These are phyloP conservation scores for Rosa hybrid DNA, from an alignment of 331 rosid species.

Conservation along the genomic window DNA sequence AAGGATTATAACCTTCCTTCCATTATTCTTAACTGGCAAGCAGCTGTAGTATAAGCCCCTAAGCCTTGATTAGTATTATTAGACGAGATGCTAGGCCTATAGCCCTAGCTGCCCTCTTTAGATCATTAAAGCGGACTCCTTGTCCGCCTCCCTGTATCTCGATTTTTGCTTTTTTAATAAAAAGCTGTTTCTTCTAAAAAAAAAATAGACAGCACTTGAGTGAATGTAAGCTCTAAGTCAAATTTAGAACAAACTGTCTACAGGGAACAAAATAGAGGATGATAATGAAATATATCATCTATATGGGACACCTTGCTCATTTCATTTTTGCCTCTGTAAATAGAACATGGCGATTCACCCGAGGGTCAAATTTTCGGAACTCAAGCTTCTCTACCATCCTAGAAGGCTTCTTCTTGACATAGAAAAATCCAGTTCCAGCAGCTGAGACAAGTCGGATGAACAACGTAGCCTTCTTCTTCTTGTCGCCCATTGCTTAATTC, in stretches of 20 bases:
- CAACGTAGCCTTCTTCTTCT: slow-evolving; percentile 87
- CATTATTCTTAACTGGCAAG: too few relatives aligned
- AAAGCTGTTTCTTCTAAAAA: too few relatives aligned
- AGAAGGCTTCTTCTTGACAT: slow-evolving; percentile 91
- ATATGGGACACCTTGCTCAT: slow-evolving; percentile 33
- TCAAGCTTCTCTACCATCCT: slow-evolving; percentile 82
- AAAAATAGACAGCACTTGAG: neutral
- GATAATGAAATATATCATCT: neutral
- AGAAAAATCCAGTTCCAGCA: slow-evolving; percentile 96
- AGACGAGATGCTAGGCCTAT: too few relatives aligned
- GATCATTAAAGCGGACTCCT: too few relatives aligned
- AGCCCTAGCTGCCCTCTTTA: too few relatives aligned
- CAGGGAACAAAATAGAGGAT: neutral
- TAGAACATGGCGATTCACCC: slow-evolving; percentile 89
- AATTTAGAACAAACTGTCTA: neutral
- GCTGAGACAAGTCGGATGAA: slow-evolving; percentile 86
- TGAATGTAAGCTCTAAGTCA: neutral
- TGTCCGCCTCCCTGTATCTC: too few relatives aligned
- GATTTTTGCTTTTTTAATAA: too few relatives aligned
- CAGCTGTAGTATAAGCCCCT: too few relatives aligned
- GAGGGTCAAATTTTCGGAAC: slow-evolving; percentile 84
- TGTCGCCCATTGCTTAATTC: slow-evolving; percentile 73
- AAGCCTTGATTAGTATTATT: too few relatives aligned
- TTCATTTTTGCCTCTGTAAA: slow-evolving; percentile 97
- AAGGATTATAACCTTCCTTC: too few relatives aligned